These are phyloP conservation scores for Colletotrichum viniferum DNA, from an alignment of 2,329 filamentous ascomycete species.

Conservation along the genomic window DNA sequence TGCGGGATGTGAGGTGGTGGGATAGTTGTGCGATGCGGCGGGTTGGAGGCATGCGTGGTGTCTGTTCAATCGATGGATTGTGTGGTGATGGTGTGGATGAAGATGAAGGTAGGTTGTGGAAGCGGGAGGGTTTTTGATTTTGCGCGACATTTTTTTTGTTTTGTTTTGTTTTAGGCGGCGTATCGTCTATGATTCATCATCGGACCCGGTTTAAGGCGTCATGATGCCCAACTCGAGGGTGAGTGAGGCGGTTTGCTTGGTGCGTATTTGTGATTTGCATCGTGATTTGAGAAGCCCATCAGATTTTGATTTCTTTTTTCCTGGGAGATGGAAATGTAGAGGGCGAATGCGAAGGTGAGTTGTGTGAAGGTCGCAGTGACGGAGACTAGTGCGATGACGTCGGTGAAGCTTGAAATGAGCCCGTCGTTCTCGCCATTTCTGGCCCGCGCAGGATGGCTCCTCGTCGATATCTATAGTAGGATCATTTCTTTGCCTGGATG, in stretches of 20 bases:
- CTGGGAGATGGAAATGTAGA: neutral
- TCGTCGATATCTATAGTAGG: neutral
- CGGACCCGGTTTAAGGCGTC: neutral
- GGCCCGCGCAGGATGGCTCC: neutral
- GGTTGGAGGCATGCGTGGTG: neutral
- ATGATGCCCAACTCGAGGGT: neutral
- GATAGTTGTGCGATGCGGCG: slow-evolving; percentile 10
- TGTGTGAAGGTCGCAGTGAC: neutral
- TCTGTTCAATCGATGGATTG: neutral
- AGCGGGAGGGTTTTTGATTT: neutral
- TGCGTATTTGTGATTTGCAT: neutral
- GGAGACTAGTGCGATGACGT: neutral
- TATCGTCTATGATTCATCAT: slow-evolving; percentile 2
- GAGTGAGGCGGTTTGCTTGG: neutral
- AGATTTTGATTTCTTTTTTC: neutral
- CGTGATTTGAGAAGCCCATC: neutral
- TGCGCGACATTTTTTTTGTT: too few species aligned
- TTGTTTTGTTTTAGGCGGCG: neutral
- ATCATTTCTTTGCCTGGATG: neutral
- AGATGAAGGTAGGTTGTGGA: neutral
- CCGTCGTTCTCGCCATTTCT: neutral
- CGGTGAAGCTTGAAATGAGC: neutral
- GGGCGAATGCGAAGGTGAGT: neutral
- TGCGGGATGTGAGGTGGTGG: slow-evolving; percentile 13
- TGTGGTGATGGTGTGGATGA: neutral